Evolutionary conservation across 1,284 basidiomycete species (phyloP).

Genomic region (Moesziomyces antarcticus): DNA sequence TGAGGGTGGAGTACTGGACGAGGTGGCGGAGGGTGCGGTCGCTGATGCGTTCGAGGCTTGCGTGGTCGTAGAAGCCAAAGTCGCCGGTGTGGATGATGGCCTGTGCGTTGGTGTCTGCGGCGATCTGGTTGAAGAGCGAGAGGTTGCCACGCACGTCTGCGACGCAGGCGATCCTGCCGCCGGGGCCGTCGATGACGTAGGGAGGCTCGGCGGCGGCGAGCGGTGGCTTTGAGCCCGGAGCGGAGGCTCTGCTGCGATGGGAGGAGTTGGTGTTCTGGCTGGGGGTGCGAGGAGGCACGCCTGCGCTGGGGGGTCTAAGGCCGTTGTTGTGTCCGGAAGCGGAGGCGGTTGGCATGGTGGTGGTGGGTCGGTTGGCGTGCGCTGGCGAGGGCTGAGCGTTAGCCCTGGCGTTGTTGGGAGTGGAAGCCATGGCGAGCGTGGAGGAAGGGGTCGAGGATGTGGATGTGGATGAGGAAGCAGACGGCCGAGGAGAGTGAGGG

Average conservation of each 20-base stretch:
- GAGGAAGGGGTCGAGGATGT: constrained; percentile 7
- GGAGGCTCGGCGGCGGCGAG: constrained; percentile 35
- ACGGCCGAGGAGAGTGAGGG: constrained; percentile 3
- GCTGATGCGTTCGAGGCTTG: constrained; percentile 86
- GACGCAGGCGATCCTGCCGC: constrained; percentile 89
- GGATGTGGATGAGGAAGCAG: too few relatives aligned
- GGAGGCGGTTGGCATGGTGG: constrained; percentile 16
- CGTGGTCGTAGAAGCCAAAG: constrained; percentile 95
- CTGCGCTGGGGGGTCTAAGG: constrained; percentile 27
- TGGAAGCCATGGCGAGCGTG: constrained; percentile 28
- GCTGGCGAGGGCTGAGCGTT: constrained; percentile 31
- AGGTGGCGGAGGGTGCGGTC: constrained; percentile 93
- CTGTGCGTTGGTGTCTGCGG: constrained; percentile 84
- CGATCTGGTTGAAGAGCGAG: constrained; percentile 88
- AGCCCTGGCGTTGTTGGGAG: constrained; percentile 23
- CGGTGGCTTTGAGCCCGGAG: constrained; percentile 13
- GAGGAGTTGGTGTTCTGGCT: constrained; percentile 34
- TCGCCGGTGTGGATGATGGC: constrained; percentile 95
- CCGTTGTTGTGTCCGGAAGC: constrained; percentile 15
- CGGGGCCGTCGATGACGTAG: constrained; percentile 61
- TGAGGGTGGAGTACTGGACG: constrained; percentile 96
- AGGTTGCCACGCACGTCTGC: constrained; percentile 85
- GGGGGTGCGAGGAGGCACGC: constrained; percentile 20
- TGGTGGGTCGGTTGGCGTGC: constrained; percentile 17
- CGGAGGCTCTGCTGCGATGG: constrained; percentile 30